Evolutionary conservation across 805 yeast genomes (phyloP).

Genomic region (Ascoidea tarda): DNA sequence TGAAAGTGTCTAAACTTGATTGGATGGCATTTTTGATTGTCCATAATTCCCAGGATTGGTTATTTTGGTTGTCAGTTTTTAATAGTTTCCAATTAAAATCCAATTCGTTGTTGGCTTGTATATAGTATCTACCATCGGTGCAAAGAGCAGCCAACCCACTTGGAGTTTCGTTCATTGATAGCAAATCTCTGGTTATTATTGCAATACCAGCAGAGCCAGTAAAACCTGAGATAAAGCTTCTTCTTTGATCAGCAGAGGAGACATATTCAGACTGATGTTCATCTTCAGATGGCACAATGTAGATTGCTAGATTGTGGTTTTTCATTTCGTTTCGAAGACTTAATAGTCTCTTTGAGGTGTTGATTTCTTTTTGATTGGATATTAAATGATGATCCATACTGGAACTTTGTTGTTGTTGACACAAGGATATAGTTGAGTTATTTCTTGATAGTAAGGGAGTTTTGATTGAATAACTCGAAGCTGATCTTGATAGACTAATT

Average conservation of each 20-base stretch:
- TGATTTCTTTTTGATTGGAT: constrained; percentile 26
- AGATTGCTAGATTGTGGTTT: constrained; percentile 49
- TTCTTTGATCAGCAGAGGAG: constrained; percentile 63
- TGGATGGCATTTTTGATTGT: constrained; percentile 39
- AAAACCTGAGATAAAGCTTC: constrained; percentile 76
- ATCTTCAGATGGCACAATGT: constrained; percentile 77
- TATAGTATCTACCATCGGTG: constrained; percentile 90
- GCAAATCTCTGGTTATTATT: constrained; percentile 43
- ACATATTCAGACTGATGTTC: constrained; percentile 92
- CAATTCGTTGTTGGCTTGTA: constrained; percentile 78
- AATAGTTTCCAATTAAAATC: constrained; percentile 69
- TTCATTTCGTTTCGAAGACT: constrained; percentile 54
- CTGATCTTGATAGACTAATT: constrained; percentile 19
- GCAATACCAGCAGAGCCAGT: constrained; percentile 93
- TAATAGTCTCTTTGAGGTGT: constrained; percentile 45
- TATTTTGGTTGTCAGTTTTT: constrained; percentile 64
- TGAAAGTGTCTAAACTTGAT: constrained; percentile 26
- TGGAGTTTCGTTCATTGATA: constrained; percentile 26
- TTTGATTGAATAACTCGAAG: constrained; percentile 14
- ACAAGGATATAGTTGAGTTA: constrained; percentile 21
- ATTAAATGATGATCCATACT: neutral
- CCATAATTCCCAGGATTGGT: constrained; percentile 74
- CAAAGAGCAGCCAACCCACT: constrained; percentile 65
- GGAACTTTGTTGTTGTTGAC: neutral
- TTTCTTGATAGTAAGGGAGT: constrained; percentile 11